phyloP scores from a whole-genome alignment of 1,139 yeast genomes.

The Hyphopichia burtonii region DNA sequence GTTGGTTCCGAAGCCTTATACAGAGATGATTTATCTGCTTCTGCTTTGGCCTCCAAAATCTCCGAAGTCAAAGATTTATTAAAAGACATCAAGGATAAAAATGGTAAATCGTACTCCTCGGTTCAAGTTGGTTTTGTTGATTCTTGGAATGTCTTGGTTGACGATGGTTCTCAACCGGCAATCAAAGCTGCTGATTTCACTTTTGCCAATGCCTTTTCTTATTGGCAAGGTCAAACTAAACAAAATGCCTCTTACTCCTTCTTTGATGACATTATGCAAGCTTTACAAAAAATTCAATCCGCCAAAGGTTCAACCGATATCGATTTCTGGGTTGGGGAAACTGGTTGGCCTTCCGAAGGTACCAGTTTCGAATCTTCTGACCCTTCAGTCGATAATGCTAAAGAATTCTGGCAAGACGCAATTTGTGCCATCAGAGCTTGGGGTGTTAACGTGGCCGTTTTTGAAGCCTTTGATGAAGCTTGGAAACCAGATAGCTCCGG shows the following conservation, averaged over 20 bases:
- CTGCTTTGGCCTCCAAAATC: constrained; percentile 64
- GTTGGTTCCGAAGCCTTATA: constrained; percentile 94
- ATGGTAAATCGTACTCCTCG: constrained; percentile 72
- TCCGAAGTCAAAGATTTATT: constrained; percentile 55
- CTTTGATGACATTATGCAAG: constrained; percentile 96
- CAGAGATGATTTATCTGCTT: constrained; percentile 77
- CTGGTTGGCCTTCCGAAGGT: constrained; percentile 97
- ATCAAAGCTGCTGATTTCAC: constrained; percentile 80
- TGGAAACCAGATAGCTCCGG: constrained; percentile 95
- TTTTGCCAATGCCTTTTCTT: constrained; percentile 92
- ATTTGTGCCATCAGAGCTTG: constrained; percentile 91
- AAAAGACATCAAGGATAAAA: constrained; percentile 64
- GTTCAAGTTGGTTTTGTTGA: constrained; percentile 90
- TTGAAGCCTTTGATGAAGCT: constrained; percentile 93
- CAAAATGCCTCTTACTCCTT: constrained; percentile 81
- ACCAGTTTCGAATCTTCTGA: constrained; percentile 60
- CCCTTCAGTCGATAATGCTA: constrained; percentile 75
- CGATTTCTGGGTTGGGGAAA: constrained; percentile 94
- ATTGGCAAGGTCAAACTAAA: constrained; percentile 96
- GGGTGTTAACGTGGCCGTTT: constrained; percentile 90
- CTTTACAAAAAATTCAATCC: constrained; percentile 81
- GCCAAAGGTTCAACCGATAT: constrained; percentile 82
- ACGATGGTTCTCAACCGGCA: constrained; percentile 66
- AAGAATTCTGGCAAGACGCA: constrained; percentile 79
- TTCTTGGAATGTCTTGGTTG: constrained; percentile 91